These are phyloP conservation scores for Phytopythium ostracodes DNA, from an alignment of 352 stramenopile genomes.

Conservation along the genomic window DNA sequence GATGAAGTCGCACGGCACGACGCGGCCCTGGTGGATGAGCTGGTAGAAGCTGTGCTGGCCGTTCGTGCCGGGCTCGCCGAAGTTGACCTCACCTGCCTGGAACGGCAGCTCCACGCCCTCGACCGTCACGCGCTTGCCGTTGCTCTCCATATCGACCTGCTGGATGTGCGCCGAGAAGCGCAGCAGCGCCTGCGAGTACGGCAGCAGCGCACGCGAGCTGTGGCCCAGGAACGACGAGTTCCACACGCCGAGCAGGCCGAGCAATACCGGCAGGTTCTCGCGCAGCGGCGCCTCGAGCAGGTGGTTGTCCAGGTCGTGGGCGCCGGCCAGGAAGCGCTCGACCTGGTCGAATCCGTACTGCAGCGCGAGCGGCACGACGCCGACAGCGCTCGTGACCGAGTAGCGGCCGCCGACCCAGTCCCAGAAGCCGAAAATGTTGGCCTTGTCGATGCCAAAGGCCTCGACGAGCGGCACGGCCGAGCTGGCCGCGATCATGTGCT, in stretches of 20 bases:
- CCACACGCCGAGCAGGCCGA: slow-evolving; percentile 97
- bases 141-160: slow-evolving; percentile 99
- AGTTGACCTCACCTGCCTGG: slow-evolving; percentile 94
- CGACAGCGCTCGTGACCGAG: slow-evolving; percentile 96
- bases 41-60: slow-evolving; percentile 99
- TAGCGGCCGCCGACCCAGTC: slow-evolving; percentile 99
- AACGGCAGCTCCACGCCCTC: slow-evolving; percentile 94
- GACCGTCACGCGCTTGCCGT: slow-evolving; percentile 96
- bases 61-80: slow-evolving; percentile 98
- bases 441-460: slow-evolving; percentile 92
- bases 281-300: slow-evolving; percentile 92
- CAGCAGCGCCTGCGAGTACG: slow-evolving; percentile 92
- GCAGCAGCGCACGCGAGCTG: slow-evolving; percentile 88
- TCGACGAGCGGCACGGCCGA: slow-evolving; percentile 76
- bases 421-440: slow-evolving; percentile 99
- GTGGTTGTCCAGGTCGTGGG: slow-evolving; percentile 97
- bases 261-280: slow-evolving; percentile 95
- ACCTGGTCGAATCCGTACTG: slow-evolving; percentile 95
- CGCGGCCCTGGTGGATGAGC: slow-evolving; percentile 97
- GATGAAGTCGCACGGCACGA: slow-evolving; percentile 98
- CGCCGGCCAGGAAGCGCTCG: slow-evolving; percentile 92
- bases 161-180: slow-evolving; percentile 97
- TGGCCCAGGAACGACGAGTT: slow-evolving; percentile 98
- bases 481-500: slow-evolving; percentile 93
- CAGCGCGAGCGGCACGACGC: slow-evolving; percentile 94